Evolutionary conservation across 768 basidiomycete species (phyloP).

Genomic region (Calocybe cyanea): DNA sequence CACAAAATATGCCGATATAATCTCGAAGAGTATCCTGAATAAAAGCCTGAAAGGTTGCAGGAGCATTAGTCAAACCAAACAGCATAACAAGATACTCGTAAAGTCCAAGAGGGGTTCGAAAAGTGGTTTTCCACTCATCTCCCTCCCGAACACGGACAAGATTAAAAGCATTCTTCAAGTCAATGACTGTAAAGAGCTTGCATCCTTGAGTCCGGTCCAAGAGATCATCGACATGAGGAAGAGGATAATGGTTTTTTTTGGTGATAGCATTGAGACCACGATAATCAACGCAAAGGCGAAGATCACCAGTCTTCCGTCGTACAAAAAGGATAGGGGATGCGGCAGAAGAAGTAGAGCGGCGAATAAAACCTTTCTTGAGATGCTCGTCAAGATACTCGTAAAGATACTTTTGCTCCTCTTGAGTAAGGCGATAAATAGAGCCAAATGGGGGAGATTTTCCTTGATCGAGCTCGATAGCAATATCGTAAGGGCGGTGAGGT

Average conservation of each 20-base stretch:
- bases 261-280: too few relatives aligned
- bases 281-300: constrained; percentile 29
- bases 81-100: constrained; percentile 37
- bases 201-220: constrained; percentile 24
- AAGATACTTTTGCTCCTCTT: constrained; percentile 29
- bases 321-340: constrained; percentile 31
- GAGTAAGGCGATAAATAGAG: constrained; percentile 29
- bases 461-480: constrained; percentile 29
- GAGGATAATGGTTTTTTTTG: too few relatives aligned
- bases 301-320: constrained; percentile 28
- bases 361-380: constrained; percentile 33
- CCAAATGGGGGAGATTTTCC: constrained; percentile 28
- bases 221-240: constrained; percentile 29
- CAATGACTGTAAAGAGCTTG: constrained; percentile 27
- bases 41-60: constrained; percentile 38
- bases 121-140: constrained; percentile 42
- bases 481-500: constrained; percentile 31
- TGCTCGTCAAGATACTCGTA: constrained; percentile 31
- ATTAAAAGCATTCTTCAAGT: constrained; percentile 35
- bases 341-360: constrained; percentile 25
- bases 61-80: constrained; percentile 35
- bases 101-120: constrained; percentile 31
- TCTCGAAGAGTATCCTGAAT: constrained; percentile 38
- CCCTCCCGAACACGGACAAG: constrained; percentile 33
- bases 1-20: constrained; percentile 30